A percentile compares a stretch with the other conserved stretches of the same genome.
Conservation (phyloP, 2,329 filamentous ascomycete species). For the Colletotrichum sp. region DNA sequence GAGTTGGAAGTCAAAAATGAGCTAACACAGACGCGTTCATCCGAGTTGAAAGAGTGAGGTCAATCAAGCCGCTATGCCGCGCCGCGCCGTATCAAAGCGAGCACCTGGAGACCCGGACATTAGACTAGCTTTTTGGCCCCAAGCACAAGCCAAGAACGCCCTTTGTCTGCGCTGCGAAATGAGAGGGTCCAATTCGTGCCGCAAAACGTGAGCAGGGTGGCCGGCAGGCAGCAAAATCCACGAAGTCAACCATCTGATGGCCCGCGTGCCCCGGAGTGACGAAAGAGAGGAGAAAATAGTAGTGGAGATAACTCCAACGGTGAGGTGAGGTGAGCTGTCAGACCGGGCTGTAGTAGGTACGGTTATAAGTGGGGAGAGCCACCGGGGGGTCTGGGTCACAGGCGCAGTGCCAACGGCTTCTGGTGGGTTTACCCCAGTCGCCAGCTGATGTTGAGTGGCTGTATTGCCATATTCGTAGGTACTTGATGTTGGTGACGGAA, state of each 20-base stretch:
- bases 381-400: not conserved
- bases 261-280: not conserved
- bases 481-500: not conserved
- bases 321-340: constrained; percentile 17
- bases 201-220: not conserved
- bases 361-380: constrained; percentile 21
- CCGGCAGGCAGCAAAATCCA: not conserved
- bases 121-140: not conserved
- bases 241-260: not conserved
- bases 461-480: not conserved
- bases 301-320: constrained; percentile 11
- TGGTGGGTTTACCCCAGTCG: not conserved
- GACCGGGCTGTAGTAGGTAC: constrained; percentile 10
- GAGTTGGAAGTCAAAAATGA: constrained; percentile 2
- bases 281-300: not conserved
- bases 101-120: not conserved
- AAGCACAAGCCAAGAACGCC: not conserved
- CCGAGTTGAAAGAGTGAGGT: not conserved
- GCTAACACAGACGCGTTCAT: constrained; percentile 3
- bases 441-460: not conserved
- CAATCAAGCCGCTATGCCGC: not conserved
- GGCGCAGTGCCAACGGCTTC: not conserved
- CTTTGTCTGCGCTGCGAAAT: not conserved
- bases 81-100: not conserved
- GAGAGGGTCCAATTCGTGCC: not conserved